Base-by-base conservation (phyloP, 1,284 basidiomycete genomes). In the Apiotrichum sp. region DNA sequence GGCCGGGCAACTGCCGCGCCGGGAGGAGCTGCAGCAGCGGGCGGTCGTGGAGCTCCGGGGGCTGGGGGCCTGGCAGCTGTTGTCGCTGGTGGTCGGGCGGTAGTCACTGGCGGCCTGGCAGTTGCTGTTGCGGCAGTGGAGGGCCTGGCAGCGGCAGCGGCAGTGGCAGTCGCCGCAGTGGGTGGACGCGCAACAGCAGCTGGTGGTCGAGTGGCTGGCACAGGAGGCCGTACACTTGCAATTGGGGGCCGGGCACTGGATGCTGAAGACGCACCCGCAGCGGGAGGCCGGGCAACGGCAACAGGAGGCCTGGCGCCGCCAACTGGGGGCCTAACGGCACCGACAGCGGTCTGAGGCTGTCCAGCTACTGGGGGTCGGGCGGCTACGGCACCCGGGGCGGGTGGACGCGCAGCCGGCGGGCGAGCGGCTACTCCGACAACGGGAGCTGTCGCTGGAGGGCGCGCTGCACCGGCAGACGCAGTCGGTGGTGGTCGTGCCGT, bases 11-110 rank as follows among this genome's bases (percentile, higher is more conserved):
- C n/a, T n/a, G n/a, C n/a, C n/a, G n/a, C n/a, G n/a, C n/a, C n/a
- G n/a, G n/a, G n/a, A n/a, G n/a, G n/a, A n/a, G n/a, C n/a, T n/a
- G n/a, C n/a, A n/a, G n/a, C n/a, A n/a, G n/a, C n/a, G n/a, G n/a
- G 35, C 69, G 59, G 45, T 69, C 67, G 36, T 73, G 73, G 29
- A 74, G 61, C 3, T 59, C 57, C 54, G 39, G 50, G 59, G 13
- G 32, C 36, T 11, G 49, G 42, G 9, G 42, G 41, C 29, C 47
- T 50, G 14, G 34, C 10, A 8, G 35, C 29, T 4, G 36, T 13
- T n/a, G n/a, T n/a, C n/a, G 36, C 36, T 6, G 36, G 13, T 13
- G 43, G 5, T n/a, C n/a, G n/a, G n/a, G n/a, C n/a, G n/a, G n/a
- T 8, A n/a, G 46, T 32, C 5, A 43, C 41, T 3, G 49, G 44